A percentile compares a stretch with the other conserved stretches of the same genome.
phyloP scores from a whole-genome alignment of 2,329 filamentous ascomycete species.

The Epichloe gansuensis region DNA sequence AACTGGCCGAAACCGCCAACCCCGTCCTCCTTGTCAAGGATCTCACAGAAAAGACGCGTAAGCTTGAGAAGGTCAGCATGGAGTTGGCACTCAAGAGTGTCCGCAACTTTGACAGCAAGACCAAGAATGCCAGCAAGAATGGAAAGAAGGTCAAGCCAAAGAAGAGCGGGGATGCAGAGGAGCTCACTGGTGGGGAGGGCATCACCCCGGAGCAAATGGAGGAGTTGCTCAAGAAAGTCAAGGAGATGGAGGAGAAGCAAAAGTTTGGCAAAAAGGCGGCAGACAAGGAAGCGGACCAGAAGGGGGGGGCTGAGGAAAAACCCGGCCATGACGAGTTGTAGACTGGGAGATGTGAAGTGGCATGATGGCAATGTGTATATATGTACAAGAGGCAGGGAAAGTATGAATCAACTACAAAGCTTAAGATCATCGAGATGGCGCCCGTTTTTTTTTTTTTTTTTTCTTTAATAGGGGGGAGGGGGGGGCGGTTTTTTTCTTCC shows the following conservation, averaged over 20 bases:
- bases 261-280: conserved; percentile 14
- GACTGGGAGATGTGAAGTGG: not conserved
- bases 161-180: conserved; percentile 20
- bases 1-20: conserved; percentile 56
- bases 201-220: conserved; percentile 24
- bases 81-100: conserved; percentile 60
- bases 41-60: conserved; percentile 51
- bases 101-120: conserved; percentile 30
- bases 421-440: not conserved
- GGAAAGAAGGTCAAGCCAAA: conserved; percentile 25
- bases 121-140: conserved; percentile 23
- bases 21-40: conserved; percentile 64
- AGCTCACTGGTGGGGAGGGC: conserved; percentile 29
- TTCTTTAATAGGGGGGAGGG: too few species aligned
- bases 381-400: conserved; percentile 1
- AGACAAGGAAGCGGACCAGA: conserved; percentile 11
- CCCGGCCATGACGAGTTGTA: conserved; percentile 24
- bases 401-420: conserved; percentile 2
- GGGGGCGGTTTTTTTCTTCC: too few species aligned
- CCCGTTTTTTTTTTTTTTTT: not conserved
- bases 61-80: conserved; percentile 57
- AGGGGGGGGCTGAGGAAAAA: conserved; percentile 8
- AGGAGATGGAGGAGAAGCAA: conserved; percentile 18
- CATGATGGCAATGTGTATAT: conserved; percentile 1
- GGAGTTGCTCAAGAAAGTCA: conserved; percentile 29